Base-by-base conservation (phyloP, 2,329 filamentous ascomycete genomes). In the Aureobasidium sp. region DNA sequence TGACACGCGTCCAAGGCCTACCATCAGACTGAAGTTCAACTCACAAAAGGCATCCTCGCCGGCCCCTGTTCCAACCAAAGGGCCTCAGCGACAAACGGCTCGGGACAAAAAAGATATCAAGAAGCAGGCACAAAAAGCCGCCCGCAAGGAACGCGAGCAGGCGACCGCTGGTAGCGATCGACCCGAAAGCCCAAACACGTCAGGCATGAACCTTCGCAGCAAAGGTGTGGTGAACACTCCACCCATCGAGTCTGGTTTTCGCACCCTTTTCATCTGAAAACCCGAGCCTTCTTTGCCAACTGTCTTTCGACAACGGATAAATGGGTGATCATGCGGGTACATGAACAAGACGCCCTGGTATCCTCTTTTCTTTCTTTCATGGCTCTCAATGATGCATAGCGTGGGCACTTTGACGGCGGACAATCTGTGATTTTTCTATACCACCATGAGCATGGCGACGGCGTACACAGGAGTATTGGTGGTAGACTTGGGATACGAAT, bases 71-170 rank as follows among this genome's bases (percentile, higher is more conserved):
- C 35, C 60, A 24, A 27, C n/a, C 24, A 67, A 64, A 27, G 74
- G 73, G 24, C 72, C 73, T 40, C 66, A 66, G 49, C 71, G 71
- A 35, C 63, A 69, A 15, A 68, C 68, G n/a, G 72, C 74, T 29
- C 67, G 74, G 54, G 72, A 75, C 29, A 69, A 68, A 35, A 74
- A 74, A 62, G 72, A 73, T 59, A 71, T 74, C 47, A 72, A 74
- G 65, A 77, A 77, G 69, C 71, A 71, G 57, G 73, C 73, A 7
- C 74, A 76, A 61, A 77, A 77, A 60, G 72, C 73, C 15, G 75
- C 74, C 29, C 69, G 72, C 35, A 75, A 74, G 61, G 71, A 75
- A 63, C 72, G 75, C 9, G 67, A 71, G 42, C 71, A 73, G 57
- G 68, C 66, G n/a, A 63, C 63, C 9, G 58, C 67, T 33, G 60